Evolutionary conservation across 1,284 basidiomycete genomes (phyloP).

Genomic region (Polyporus tsugae): DNA sequence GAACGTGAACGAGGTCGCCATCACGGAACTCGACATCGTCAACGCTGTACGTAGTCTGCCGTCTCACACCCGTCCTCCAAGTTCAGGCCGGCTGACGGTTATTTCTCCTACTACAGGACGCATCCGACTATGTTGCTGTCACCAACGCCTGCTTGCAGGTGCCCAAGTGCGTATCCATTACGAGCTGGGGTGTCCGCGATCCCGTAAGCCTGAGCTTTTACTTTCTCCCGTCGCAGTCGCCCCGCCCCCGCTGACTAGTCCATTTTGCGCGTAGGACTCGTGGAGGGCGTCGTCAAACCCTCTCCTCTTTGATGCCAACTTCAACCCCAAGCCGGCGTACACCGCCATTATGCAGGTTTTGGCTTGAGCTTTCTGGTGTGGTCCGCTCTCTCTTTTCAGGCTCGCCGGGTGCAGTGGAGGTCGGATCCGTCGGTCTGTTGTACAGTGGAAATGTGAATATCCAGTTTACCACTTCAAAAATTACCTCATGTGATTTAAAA

Average conservation of each 20-base stretch:
- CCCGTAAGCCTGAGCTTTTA: constrained; percentile 44
- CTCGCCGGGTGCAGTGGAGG: neutral
- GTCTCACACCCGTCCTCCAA: neutral
- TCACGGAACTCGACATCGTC: constrained; percentile 48
- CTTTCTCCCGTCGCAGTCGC: neutral
- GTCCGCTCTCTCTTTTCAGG: neutral
- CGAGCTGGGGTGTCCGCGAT: constrained; percentile 58
- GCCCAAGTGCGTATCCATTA: constrained; percentile 55
- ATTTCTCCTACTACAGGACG: constrained; percentile 9
- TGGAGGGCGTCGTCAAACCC: constrained; percentile 52
- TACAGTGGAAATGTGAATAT: too few species aligned
- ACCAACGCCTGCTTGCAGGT: constrained; percentile 55
- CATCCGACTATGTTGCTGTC: constrained; percentile 55
- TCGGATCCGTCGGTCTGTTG: too few species aligned
- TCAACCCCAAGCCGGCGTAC: constrained; percentile 56
- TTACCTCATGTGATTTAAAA: neutral
- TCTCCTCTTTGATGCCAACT: constrained; percentile 54
- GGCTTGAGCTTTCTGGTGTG: constrained; percentile 13
- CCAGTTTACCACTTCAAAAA: neutral
- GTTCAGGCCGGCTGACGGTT: neutral
- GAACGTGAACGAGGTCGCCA: constrained; percentile 52
- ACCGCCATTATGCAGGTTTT: constrained; percentile 48
- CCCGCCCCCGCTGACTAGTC: neutral
- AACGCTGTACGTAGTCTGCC: constrained; percentile 32
- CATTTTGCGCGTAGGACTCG: constrained; percentile 45